Evolutionary conservation across 2,329 filamentous ascomycete genomes (phyloP).

Genomic region (Aspergillus sp.): DNA sequence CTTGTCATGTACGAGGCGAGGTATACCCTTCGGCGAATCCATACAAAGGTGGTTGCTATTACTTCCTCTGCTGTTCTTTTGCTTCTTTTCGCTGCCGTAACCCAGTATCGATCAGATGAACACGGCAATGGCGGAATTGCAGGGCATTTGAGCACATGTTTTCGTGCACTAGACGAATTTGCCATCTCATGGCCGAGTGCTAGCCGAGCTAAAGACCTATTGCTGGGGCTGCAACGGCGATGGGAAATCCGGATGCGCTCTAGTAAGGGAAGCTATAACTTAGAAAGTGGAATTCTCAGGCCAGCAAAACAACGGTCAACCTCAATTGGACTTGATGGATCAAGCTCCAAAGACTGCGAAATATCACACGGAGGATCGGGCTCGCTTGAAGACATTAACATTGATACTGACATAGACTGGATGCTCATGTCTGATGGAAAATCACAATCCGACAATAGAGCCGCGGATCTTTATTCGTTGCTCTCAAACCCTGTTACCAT

Average conservation of each 20-base stretch:
- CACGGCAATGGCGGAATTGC: conserved; percentile 25
- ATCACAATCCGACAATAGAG: not conserved
- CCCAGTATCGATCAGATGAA: conserved; percentile 16
- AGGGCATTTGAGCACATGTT: conserved; percentile 39
- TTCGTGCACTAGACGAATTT: conserved; percentile 42
- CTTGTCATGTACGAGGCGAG: conserved; percentile 41
- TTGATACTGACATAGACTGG: not conserved
- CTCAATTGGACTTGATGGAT: not conserved
- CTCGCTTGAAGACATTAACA: not conserved
- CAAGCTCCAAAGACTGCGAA: not conserved
- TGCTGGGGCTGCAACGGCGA: conserved; percentile 35
- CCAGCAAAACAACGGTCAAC: not conserved
- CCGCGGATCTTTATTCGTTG: not conserved
- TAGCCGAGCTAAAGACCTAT: conserved; percentile 36
- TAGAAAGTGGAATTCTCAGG: not conserved
- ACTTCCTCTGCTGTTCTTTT: conserved; percentile 45
- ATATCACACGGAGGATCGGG: not conserved
- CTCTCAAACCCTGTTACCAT: not conserved
- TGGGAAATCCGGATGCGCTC: conserved; percentile 25
- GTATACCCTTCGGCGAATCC: conserved; percentile 43
- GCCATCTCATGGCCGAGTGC: conserved; percentile 42
- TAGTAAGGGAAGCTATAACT: not conserved
- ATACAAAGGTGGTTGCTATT: conserved; percentile 43
- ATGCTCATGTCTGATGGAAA: conserved; percentile 1
- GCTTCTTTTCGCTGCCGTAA: conserved; percentile 28